Evolutionary conservation across 768 basidiomycete genomes (phyloP).

Genomic region (Sporobolomyces pararoseus): DNA sequence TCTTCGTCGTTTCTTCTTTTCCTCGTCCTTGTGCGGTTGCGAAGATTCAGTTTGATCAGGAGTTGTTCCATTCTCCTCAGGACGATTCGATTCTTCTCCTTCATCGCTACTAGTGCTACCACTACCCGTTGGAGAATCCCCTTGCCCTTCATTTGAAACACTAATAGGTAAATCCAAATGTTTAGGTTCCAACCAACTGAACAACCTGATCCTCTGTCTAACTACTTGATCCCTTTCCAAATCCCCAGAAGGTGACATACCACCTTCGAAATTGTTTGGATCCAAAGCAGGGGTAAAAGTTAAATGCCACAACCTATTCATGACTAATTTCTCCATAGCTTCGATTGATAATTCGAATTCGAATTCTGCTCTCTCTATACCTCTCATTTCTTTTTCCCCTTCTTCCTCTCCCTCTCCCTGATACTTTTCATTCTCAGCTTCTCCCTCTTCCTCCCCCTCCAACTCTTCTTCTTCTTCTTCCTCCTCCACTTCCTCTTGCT

Average conservation of each 20-base stretch:
- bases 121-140: no score
- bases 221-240: conserved; percentile 92
- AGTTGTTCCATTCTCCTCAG: background rate
- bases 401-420: conserved; percentile 47
- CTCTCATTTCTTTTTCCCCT: background rate
- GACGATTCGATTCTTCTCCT: background rate
- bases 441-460: background rate
- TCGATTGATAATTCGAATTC: conserved; percentile 97
- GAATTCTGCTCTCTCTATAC: conserved; percentile 57
- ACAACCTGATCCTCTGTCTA: conserved; percentile 80
- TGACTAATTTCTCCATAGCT: conserved; percentile 99
- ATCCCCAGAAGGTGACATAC: conserved; percentile 76
- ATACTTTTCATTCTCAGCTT: background rate
- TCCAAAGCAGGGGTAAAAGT: conserved; percentile 86
- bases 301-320: conserved; percentile 94
- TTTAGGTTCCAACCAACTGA: conserved; percentile 80
- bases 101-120: background rate
- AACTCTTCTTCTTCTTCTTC: background rate
- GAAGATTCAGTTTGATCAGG: no score
- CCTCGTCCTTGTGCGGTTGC: background rate
- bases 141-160: no score
- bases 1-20: background rate
- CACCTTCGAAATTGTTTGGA: conserved; percentile 49
- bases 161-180: conserved; percentile 77
- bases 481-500: no score